A percentile compares a stretch with the other conserved stretches of the same genome.
These are phyloP conservation scores for Hanseniaspora singularis DNA, from an alignment of 805 yeast species.

Conservation along the genomic window DNA sequence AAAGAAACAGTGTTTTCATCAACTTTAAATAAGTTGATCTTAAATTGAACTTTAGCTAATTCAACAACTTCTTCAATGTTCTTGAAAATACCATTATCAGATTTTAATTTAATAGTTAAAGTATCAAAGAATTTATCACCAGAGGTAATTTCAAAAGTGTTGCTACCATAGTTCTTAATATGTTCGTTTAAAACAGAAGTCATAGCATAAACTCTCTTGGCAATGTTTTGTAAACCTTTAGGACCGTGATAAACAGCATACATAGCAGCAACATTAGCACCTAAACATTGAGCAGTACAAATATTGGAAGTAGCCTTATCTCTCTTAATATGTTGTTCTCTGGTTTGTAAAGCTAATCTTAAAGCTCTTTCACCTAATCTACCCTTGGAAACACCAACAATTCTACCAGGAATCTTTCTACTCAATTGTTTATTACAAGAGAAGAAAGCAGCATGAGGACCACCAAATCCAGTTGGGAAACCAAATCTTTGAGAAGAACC, in stretches of 20 bases:
- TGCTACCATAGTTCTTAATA: constrained; percentile 29
- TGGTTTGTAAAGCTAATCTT: constrained; percentile 88
- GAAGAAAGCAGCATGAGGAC: constrained; percentile 97
- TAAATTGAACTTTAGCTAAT: constrained; percentile 46
- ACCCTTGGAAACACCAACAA: constrained; percentile 87
- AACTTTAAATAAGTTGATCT: constrained; percentile 67
- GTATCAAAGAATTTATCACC: constrained; percentile 70
- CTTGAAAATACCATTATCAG: constrained; percentile 34
- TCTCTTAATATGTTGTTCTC: constrained; percentile 95
- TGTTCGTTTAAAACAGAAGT: constrained; percentile 59
- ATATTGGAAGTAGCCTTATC: constrained; percentile 97
- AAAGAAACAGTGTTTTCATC: constrained; percentile 51
- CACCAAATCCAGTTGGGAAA: constrained; percentile 96
- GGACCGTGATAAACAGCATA: constrained; percentile 96
- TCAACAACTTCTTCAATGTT: constrained; percentile 37
- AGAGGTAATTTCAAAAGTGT: constrained; percentile 16
- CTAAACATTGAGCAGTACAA: constrained; percentile 93
- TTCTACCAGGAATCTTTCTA: constrained; percentile 92
- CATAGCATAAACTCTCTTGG: constrained; percentile 60
- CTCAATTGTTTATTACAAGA: constrained; percentile 71
- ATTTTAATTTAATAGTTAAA: constrained; percentile 45
- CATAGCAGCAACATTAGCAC: constrained; percentile 91
- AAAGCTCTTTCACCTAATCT: constrained; percentile 80
- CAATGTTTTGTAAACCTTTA: constrained; percentile 66
- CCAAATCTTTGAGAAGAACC: constrained; percentile 95